A percentile compares a stretch with the other conserved stretches of the same genome.
These are phyloP conservation scores for Botrytis medusae DNA, from an alignment of 2,329 filamentous ascomycete genomes.

Conservation along the genomic window DNA sequence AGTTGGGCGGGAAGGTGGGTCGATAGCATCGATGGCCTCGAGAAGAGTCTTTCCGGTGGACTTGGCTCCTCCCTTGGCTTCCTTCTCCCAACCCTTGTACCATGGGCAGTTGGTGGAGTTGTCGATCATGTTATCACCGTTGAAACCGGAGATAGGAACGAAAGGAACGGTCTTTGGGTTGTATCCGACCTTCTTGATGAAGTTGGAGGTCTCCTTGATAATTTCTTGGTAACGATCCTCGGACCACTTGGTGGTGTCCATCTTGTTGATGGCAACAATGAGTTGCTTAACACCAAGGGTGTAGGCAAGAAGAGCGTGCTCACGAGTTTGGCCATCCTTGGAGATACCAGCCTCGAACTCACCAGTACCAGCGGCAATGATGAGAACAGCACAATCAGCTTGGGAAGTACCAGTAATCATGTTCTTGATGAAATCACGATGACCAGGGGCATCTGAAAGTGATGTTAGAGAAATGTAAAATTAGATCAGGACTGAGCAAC, in stretches of 20 bases:
- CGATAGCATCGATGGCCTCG: constrained; percentile 96
- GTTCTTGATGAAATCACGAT: constrained; percentile 99
- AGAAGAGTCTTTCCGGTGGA: constrained; percentile 93
- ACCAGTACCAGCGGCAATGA: constrained; percentile 99
- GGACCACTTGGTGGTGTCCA: constrained; percentile 99
- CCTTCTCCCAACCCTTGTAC: constrained; percentile 99
- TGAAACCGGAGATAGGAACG: constrained; percentile 99
- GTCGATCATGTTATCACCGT: constrained; percentile 99
- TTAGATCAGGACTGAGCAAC: constrained; percentile 38
- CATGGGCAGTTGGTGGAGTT: constrained; percentile 91
- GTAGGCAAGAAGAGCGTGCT: constrained; percentile 99
- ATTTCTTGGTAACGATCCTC: constrained; percentile 97
- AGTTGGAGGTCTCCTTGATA: constrained; percentile 99
- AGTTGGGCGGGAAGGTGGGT: constrained; percentile 86
- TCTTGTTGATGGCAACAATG: constrained; percentile 99
- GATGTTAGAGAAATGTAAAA: constrained; percentile 17
- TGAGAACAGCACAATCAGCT: constrained; percentile 99
- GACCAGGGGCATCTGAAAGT: constrained; percentile 81
- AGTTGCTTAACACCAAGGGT: constrained; percentile 99
- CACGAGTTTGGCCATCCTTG: constrained; percentile 99
- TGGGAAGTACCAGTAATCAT: constrained; percentile 99
- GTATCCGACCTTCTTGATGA: constrained; percentile 99
- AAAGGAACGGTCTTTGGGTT: constrained; percentile 99
- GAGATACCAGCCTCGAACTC: constrained; percentile 99
- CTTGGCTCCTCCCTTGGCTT: constrained; percentile 81